Evolutionary conservation across 768 basidiomycete species (phyloP), one percentile per base, ranked within the genome.

Genomic region (Erythrobasidium yunnanense): DNA sequence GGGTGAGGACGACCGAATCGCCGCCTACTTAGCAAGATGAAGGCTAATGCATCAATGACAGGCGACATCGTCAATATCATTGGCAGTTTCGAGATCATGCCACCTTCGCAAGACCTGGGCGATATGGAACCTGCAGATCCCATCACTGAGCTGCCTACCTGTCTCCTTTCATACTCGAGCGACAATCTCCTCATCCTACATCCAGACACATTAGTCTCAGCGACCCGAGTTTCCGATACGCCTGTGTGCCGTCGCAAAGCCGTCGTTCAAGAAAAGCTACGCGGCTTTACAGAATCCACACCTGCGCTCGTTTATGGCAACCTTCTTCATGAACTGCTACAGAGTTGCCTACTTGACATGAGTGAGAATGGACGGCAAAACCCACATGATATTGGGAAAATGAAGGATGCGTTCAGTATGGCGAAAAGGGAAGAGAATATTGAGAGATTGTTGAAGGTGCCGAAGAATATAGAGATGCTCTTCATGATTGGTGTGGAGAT

Each of bases 311-410:
- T 93, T 0, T 96, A 90, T 84, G 95, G 95, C 35, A 95, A 86
- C 71, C 84, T 97, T 76, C 81, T 95, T 4, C 95, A 99, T 71
- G 85, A 90, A 70, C 85, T 96, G 33, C 83, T 95, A 78, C 91
- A 97, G 74, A 78, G 80, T 0, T 90, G 88, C 70, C 78, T 97
- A 55, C 75, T 74, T 23, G 72, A 71, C 34, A 72, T 74, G 30
- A 55, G 66, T 13, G 76, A 77, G 66, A 23, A 33, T 2, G 25
- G 25, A 8, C 22, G 8, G 8, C 13, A 7, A 35, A 32, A 66
- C 17, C 5, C 8, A 6, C 55, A 20, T n/a, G 13, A 47, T 33
- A 54, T 29, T 2, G 65, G 30, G 17, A 34, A 33, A 23, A 54
- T 66, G 27, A 4, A 5, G 15, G 52, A 66, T 6, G 65, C 53